Conservation (phyloP, 176 grass and related monocot genomes). For the Rhynchospora breviuscula region DNA sequence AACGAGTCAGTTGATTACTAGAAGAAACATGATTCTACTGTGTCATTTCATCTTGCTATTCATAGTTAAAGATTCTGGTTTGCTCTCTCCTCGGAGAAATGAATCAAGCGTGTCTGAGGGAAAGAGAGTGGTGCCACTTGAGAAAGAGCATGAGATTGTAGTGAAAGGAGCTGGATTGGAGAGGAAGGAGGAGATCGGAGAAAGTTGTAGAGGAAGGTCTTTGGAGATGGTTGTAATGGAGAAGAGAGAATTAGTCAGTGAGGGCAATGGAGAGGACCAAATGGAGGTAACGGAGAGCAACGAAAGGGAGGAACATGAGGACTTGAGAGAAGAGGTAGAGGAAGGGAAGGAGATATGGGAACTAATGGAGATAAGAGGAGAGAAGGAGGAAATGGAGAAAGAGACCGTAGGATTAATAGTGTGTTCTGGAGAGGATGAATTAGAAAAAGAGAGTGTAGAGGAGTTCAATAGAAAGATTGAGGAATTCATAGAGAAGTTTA, state of each 20-base stretch:
- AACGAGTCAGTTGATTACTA: slow-evolving; percentile 21
- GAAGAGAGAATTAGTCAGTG: neutral
- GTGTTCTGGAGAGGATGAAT: neutral
- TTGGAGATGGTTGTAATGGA: slow-evolving; percentile 19
- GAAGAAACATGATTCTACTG: slow-evolving; percentile 47
- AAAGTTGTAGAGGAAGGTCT: neutral
- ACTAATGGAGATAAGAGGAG: neutral
- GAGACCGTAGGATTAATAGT: neutral
- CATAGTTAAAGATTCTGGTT: slow-evolving; percentile 55
- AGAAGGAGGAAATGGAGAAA: slow-evolving; percentile 7
- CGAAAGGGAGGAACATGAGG: neutral
- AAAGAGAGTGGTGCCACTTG: neutral
- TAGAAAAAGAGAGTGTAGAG: slow-evolving; percentile 25
- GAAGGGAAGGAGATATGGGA: neutral
- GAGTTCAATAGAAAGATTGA: slow-evolving; percentile 50
- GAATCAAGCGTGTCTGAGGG: neutral
- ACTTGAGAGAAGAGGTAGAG: neutral
- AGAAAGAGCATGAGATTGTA: neutral
- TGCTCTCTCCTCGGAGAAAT: slow-evolving; percentile 26
- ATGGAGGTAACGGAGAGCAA: neutral
- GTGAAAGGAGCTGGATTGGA: neutral
- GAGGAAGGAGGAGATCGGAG: neutral
- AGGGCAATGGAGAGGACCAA: neutral
- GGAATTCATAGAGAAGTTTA: slow-evolving; percentile 53
- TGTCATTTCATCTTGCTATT: slow-evolving; percentile 58